phyloP scores from a whole-genome alignment of 768 basidiomycete genomes.

The Favolaschia claudopus region DNA sequence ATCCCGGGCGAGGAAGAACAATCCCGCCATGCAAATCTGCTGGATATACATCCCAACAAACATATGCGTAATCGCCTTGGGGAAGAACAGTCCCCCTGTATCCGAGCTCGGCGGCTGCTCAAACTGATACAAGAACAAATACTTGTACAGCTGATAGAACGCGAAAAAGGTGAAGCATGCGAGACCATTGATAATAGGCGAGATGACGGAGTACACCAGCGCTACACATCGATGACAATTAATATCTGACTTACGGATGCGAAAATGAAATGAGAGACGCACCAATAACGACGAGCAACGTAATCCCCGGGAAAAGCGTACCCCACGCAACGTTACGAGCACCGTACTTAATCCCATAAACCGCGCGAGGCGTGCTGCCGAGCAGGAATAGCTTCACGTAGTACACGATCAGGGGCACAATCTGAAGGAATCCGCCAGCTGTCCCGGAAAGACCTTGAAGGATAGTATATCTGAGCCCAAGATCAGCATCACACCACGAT shows the following conservation, averaged over 20 bases:
- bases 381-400: constrained; percentile 90
- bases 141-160: constrained; percentile 87
- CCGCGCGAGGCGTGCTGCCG: constrained; percentile 87
- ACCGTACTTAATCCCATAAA: constrained; percentile 85
- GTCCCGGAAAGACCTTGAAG: constrained; percentile 83
- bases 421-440: constrained; percentile 82
- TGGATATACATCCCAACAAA: constrained; percentile 95
- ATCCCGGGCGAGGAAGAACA: constrained; percentile 89
- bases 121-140: constrained; percentile 82
- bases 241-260: too few relatives aligned
- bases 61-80: constrained; percentile 90
- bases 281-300: constrained; percentile 87
- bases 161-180: constrained; percentile 82
- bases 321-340: constrained; percentile 78
- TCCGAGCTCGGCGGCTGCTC: constrained; percentile 75
- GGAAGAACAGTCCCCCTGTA: constrained; percentile 95
- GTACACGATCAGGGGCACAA: constrained; percentile 79
- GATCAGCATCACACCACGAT: background rate
- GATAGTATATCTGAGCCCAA: constrained; percentile 65
- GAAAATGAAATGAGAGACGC: constrained; percentile 37
- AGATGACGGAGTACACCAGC: constrained; percentile 85
- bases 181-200: constrained; percentile 93
- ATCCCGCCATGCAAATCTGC: constrained; percentile 81
- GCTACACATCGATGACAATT: constrained; percentile 44
- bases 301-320: constrained; percentile 72